Conservation (phyloP, 306 rosid species). For the Lathyrus sativus region DNA sequence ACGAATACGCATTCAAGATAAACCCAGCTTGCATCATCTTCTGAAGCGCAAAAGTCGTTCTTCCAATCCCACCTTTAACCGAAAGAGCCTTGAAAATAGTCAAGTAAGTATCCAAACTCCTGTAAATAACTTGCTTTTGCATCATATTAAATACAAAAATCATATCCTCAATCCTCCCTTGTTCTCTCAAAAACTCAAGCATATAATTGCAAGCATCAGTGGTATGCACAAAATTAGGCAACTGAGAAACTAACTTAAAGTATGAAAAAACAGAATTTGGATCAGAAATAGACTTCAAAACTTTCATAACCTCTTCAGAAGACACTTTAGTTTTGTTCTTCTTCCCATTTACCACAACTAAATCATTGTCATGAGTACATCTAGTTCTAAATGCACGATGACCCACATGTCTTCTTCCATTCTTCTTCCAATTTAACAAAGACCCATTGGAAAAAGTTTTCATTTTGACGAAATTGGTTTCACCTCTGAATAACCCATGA, state of each 20-base stretch:
- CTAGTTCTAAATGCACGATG: conserved; percentile 47
- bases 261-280: conserved; percentile 61
- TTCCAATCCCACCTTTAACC: conserved; percentile 80
- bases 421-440: conserved; percentile 46
- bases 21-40: conserved; percentile 74
- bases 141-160: conserved; percentile 71
- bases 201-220: conserved; percentile 84
- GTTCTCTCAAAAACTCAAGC: conserved; percentile 70
- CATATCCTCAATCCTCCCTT: conserved; percentile 70
- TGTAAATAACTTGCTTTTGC: conserved; percentile 72
- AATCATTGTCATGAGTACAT: conserved; percentile 45
- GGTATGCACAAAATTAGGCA: conserved; percentile 68
- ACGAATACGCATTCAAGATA: conserved; percentile 83
- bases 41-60: conserved; percentile 58
- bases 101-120: conserved; percentile 66
- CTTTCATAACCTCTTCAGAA: conserved; percentile 62
- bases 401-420: conserved; percentile 47
- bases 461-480: conserved; percentile 43
- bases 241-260: conserved; percentile 63
- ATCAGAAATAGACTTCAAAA: conserved; percentile 66
- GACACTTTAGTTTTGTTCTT: conserved; percentile 50
- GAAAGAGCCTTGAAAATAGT: conserved; percentile 66
- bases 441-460: conserved; percentile 54
- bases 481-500: conserved; percentile 41
- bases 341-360: conserved; percentile 44